Evolutionary conservation across 257 asterid species (phyloP), one percentile per base, ranked within the genome.

Genomic region (Lantana camara): DNA sequence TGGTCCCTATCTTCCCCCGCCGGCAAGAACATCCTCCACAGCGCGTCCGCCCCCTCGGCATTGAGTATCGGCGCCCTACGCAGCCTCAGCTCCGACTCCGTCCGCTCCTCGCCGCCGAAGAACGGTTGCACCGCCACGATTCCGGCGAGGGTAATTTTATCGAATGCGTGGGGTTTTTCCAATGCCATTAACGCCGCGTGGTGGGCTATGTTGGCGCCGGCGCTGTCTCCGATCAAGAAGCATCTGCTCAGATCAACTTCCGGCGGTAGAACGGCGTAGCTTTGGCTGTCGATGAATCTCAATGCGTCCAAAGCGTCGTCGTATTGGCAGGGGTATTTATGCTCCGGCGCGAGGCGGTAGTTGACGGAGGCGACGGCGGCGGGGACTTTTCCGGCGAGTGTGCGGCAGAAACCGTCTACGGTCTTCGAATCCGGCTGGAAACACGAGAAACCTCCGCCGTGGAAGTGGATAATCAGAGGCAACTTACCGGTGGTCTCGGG

Each of bases 101-200:
- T 67, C 15, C 75, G 66, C 61, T 73, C 83, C 35, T 73, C 72
- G 8, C 83, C 77, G 1, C 77, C 77, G 17, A 66, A 78, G 49
- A 70, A 66, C 0, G 75, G 79, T 53, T 78, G 75, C 27, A 78
- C 4, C 0, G 34, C 45, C 22, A 70, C 32, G 9, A 65, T n/a
- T 7, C 77, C 79, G 3, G 23, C 22, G 6, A 73, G 24, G 4
- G 7, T 47, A n/a, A 73, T 6, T 21, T 49, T 65, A 22, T 64
- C 16, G 9, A 73, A 57, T 34, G 3, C 56, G 9, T 40, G 27
- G 23, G 62, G 42, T 12, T 34, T 22, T 3, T 50, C 52, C 14
- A 44, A 63, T 3, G 47, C 71, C 59, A 19, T 60, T 1, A 58
- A 10, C 0, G 71, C 30, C 15, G 69, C 61, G 11, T 77, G 71